These are phyloP conservation scores for Drosera spatulata DNA, from an alignment of 179 eudicot species.

Conservation along the genomic window DNA sequence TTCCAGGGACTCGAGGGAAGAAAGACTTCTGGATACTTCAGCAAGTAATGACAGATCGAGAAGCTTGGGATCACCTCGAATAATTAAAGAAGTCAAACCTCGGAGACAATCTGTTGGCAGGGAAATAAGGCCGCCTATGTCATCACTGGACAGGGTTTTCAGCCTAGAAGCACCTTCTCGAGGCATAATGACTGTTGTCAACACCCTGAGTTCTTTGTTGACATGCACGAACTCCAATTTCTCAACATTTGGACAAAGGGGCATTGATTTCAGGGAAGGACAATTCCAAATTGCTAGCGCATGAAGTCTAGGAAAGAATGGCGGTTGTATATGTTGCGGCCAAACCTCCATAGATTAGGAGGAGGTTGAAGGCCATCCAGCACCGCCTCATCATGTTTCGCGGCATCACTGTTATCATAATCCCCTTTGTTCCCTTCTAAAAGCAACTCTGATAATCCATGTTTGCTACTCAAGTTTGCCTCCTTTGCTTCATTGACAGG, in stretches of 20 bases:
- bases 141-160: conserved; percentile 4
- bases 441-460: neutral
- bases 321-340: neutral
- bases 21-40: conserved; percentile 9
- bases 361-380: conserved; percentile 18
- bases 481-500: conserved; percentile 6
- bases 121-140: conserved; percentile 9
- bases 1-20: conserved; percentile 5
- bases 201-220: neutral
- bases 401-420: neutral
- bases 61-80: neutral
- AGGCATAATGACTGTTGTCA: neutral
- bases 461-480: conserved; percentile 9
- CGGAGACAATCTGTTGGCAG: conserved; percentile 11
- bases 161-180: neutral
- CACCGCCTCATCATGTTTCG: conserved; percentile 7
- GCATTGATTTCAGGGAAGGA: conserved; percentile 11
- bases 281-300: conserved; percentile 4
- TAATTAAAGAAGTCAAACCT: conserved; percentile 6
- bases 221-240: neutral
- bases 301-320: conserved; percentile 6
- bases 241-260: conserved; percentile 8
- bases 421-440: neutral
- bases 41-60: conserved; percentile 2
- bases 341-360: conserved; percentile 2